These are phyloP conservation scores for Suillus fuscotomentosus DNA, from an alignment of 768 basidiomycete species.

Conservation along the genomic window DNA sequence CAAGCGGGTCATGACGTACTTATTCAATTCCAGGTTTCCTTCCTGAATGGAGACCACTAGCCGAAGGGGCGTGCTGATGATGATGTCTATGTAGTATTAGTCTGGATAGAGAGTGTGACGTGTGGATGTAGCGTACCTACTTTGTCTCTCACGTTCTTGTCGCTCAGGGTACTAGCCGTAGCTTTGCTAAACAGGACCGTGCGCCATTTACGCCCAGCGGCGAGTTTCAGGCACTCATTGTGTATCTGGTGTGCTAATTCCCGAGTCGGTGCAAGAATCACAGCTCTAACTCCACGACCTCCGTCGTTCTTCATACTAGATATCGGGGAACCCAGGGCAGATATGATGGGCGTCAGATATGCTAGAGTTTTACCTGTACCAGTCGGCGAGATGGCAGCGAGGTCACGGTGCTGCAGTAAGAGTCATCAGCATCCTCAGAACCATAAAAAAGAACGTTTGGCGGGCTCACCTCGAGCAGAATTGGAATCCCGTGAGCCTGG, in stretches of 20 bases:
- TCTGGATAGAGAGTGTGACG: constrained; percentile 1
- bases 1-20: constrained; percentile 47
- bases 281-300: constrained; percentile 65
- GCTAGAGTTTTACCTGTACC: constrained; percentile 97
- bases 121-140: constrained; percentile 53
- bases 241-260: constrained; percentile 96
- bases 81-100: constrained; percentile 56
- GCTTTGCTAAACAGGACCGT: constrained; percentile 85
- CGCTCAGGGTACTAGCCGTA: constrained; percentile 77
- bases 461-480: constrained; percentile 66
- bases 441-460: neutral
- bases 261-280: constrained; percentile 89
- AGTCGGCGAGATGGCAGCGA: constrained; percentile 94
- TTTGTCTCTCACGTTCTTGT: constrained; percentile 71
- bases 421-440: constrained; percentile 6
- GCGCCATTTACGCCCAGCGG: constrained; percentile 80
- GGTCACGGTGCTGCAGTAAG: constrained; percentile 63
- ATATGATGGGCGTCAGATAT: constrained; percentile 83
- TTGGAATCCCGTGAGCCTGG: constrained; percentile 77
- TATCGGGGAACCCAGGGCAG: constrained; percentile 53
- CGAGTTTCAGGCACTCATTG: constrained; percentile 84
- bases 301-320: constrained; percentile 42
- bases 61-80: constrained; percentile 91
- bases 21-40: constrained; percentile 62
- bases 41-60: constrained; percentile 78